A percentile compares a stretch with the other conserved stretches of the same genome.
Evolutionary conservation across 441 rosid genomes (phyloP).

Genomic region (Daphne laureola): DNA sequence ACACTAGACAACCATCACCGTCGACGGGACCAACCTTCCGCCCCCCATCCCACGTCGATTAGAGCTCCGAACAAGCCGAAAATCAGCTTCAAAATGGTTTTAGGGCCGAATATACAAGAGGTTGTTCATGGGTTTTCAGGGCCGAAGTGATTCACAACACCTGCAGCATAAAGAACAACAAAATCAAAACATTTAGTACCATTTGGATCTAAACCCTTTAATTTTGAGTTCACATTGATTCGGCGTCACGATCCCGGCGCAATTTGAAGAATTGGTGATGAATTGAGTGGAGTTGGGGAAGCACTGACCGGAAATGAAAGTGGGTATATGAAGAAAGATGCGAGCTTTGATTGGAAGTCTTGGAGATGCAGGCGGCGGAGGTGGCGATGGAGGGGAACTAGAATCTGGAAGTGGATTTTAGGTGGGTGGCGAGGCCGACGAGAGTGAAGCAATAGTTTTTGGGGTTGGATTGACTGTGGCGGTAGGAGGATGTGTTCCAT

Average conservation of each 20-base stretch:
- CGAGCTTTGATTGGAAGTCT: conserved; percentile 26
- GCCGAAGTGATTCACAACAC: conserved; percentile 34
- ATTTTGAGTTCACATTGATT: conserved; percentile 19
- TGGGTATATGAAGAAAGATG: conserved; percentile 17
- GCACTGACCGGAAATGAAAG: conserved; percentile 31
- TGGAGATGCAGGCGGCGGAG: conserved; percentile 34
- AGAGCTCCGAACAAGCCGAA: conserved; percentile 27
- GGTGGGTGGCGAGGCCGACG: conserved; percentile 33
- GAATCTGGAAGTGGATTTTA: conserved; percentile 34
- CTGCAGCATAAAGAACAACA: conserved; percentile 37
- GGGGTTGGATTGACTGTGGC: conserved; percentile 5
- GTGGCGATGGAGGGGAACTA: conserved; percentile 22
- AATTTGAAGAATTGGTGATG: conserved; percentile 26
- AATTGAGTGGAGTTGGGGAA: conserved; percentile 28
- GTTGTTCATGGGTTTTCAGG: conserved; percentile 30
- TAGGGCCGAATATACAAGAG: conserved; percentile 35
- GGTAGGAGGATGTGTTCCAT: conserved; percentile 43
- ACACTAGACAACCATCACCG: too few relatives aligned
- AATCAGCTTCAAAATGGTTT: conserved; percentile 15
- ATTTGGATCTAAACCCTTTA: conserved; percentile 22
- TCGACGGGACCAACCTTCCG: too few relatives aligned
- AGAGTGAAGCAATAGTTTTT: conserved; percentile 42
- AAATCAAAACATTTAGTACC: conserved; percentile 35
- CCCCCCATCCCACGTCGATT: too few relatives aligned
- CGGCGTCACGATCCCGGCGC: conserved; percentile 36